Conservation (phyloP, 768 basidiomycete species). For the Suillus ampliporus region DNA sequence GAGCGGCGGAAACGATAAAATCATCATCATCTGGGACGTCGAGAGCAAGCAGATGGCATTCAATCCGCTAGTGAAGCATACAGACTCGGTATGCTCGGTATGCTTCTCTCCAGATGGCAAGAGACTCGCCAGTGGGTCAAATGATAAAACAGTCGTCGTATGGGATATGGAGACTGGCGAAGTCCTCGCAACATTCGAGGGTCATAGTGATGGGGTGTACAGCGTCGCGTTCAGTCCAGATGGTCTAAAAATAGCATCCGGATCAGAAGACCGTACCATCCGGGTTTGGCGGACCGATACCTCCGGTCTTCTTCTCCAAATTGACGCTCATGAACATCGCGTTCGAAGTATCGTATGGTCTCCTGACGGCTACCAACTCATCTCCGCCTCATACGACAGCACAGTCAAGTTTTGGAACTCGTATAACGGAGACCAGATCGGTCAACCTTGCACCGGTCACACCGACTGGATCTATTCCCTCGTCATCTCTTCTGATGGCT, state of each 20-base stretch:
- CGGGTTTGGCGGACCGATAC: slow-evolving; percentile 35
- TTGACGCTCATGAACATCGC: no score
- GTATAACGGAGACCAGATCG: slow-evolving; percentile 12
- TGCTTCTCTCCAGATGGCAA: slow-evolving; percentile 32
- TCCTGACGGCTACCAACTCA: no score
- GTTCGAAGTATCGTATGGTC: no score
- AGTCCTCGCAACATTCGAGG: slow-evolving; percentile 20
- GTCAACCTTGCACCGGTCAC: slow-evolving; percentile 24
- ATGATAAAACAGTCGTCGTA: slow-evolving; percentile 32
- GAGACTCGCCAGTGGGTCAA: slow-evolving; percentile 35
- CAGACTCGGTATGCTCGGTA: slow-evolving; percentile 27
- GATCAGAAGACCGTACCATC: slow-evolving; percentile 33
- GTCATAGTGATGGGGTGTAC: slow-evolving; percentile 24
- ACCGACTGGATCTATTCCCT: slow-evolving; percentile 27
- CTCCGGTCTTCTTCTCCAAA: slow-evolving; percentile 13
- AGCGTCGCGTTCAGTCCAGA: slow-evolving; percentile 36
- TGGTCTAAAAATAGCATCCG: slow-evolving; percentile 32
- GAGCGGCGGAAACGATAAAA: slow-evolving; percentile 33
- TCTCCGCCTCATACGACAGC: no score
- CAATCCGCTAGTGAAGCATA: slow-evolving; percentile 26
- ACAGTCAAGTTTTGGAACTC: no score
- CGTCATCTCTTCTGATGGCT: slow-evolving; percentile 34
- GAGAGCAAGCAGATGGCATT: slow-evolving; percentile 20
- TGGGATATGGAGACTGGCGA: slow-evolving; percentile 32
- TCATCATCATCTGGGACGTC: slow-evolving; percentile 33